A percentile compares a stretch with the other conserved stretches of the same genome.
These are phyloP conservation scores for Hyphopichia fennica DNA, from an alignment of 1,139 yeast species.

Conservation along the genomic window DNA sequence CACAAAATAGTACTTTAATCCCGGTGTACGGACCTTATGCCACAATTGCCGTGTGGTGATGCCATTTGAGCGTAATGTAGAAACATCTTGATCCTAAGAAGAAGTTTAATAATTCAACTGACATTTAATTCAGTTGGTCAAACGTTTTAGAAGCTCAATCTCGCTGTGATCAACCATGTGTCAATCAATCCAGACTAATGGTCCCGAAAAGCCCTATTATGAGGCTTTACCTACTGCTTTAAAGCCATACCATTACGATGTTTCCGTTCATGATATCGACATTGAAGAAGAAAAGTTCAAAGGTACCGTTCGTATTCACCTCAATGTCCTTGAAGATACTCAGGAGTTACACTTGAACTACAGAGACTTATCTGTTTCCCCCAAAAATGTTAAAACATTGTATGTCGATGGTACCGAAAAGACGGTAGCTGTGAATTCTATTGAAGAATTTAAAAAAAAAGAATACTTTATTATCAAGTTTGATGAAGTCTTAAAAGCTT, in stretches of 20 bases:
- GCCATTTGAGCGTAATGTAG: too few species aligned
- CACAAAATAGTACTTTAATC: too few species aligned
- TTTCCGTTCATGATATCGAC: slow-evolving; percentile 39
- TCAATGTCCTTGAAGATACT: slow-evolving; percentile 32
- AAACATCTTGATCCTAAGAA: too few species aligned
- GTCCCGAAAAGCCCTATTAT: slow-evolving; percentile 19
- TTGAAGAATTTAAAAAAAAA: slow-evolving; percentile 20
- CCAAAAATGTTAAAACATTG: slow-evolving; percentile 12
- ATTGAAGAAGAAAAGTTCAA: slow-evolving; percentile 30
- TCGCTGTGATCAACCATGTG: not conserved
- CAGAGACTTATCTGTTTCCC: slow-evolving; percentile 29
- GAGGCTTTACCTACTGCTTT: slow-evolving; percentile 48
- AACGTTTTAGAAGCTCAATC: not conserved
- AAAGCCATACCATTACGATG: slow-evolving; percentile 44
- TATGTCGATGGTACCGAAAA: slow-evolving; percentile 4
- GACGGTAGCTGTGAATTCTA: slow-evolving; percentile 13
- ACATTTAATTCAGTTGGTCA: too few species aligned
- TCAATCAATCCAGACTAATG: not conserved
- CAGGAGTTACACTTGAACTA: slow-evolving; percentile 43
- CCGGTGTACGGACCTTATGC: too few species aligned
- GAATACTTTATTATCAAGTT: slow-evolving; percentile 31
- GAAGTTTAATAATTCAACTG: too few species aligned
- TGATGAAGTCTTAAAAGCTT: slow-evolving; percentile 10
- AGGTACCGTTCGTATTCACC: slow-evolving; percentile 43
- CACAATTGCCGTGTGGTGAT: too few species aligned